Percentiles rank a stretch among this genome's conserved stretches.
These are phyloP conservation scores for Plasmodium chabaudi DNA, from an alignment of 169 alveolate genomes.

Conservation along the genomic window DNA sequence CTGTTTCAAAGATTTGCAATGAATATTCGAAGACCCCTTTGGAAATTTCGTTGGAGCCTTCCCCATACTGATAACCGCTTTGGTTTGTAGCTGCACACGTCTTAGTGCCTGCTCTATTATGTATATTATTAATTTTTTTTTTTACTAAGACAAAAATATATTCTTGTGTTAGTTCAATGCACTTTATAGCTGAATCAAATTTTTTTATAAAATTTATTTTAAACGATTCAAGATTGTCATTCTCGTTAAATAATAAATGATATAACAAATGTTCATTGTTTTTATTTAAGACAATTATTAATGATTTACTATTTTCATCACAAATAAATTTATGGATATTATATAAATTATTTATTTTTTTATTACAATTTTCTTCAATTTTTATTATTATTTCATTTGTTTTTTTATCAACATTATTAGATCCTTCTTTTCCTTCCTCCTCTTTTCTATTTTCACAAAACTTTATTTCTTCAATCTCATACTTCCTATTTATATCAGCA, in stretches of 20 bases:
- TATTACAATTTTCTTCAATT: background rate
- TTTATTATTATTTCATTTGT: background rate
- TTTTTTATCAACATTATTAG: background rate
- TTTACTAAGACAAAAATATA: constrained; percentile 22
- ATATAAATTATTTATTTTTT: constrained; percentile 1
- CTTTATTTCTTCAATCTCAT: background rate
- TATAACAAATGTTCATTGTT: background rate
- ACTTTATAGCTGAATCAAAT: constrained; percentile 13
- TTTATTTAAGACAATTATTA: constrained; percentile 29
- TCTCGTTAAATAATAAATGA: constrained; percentile 20
- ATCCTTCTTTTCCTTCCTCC: background rate
- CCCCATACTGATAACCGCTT: background rate
- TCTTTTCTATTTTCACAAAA: background rate
- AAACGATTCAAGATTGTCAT: constrained; percentile 10
- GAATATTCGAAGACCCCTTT: background rate
- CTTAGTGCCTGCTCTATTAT: background rate
- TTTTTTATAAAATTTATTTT: constrained; percentile 10
- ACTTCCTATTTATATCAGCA: background rate
- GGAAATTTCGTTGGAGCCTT: background rate
- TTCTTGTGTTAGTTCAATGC: constrained; percentile 4
- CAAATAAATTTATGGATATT: constrained; percentile 27
- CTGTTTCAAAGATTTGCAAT: constrained; percentile 6
- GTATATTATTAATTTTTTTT: background rate
- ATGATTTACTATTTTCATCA: constrained; percentile 13
- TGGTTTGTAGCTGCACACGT: background rate